A percentile compares a stretch with the other conserved stretches of the same genome.
phyloP scores from a whole-genome alignment of 2,329 filamentous ascomycete genomes.

The Penicillium corylophilum region DNA sequence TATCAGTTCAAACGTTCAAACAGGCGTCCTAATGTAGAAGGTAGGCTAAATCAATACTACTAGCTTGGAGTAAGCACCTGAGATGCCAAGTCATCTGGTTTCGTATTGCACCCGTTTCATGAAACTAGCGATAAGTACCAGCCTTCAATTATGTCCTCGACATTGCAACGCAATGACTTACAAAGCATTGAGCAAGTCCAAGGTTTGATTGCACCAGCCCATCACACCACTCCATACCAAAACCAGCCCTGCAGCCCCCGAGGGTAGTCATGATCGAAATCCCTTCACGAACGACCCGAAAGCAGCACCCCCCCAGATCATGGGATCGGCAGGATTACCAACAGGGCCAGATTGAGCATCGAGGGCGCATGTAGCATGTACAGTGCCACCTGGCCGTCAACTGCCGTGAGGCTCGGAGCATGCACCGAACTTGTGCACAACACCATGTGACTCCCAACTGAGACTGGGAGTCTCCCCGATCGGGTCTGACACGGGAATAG shows the following conservation, averaged over 20 bases:
- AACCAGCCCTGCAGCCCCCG: slow-evolving; percentile 10
- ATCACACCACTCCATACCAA: background rate
- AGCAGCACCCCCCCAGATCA: slow-evolving; percentile 8
- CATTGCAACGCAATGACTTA: too few relatives aligned
- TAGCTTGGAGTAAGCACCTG: background rate
- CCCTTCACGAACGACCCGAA: background rate
- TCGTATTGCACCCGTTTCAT: background rate
- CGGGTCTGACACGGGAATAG: background rate
- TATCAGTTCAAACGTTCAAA: background rate
- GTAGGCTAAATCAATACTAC: background rate
- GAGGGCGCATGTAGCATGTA: background rate
- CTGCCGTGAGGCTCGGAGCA: background rate
- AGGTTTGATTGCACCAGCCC: background rate
- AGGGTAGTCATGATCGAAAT: slow-evolving; percentile 3
- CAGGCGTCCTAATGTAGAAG: too few relatives aligned
- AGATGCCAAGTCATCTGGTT: background rate
- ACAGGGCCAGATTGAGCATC: slow-evolving; percentile 4
- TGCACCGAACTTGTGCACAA: background rate
- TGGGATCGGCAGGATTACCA: slow-evolving; percentile 10
- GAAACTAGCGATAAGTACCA: background rate
- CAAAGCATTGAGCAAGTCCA: background rate
- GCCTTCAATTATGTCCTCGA: too few relatives aligned
- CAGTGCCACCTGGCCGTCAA: background rate
- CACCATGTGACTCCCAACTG: background rate
- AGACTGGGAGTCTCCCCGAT: background rate